Base-by-base conservation (phyloP, 139 green algal genomes). In the Coelastrella sp. region DNA sequence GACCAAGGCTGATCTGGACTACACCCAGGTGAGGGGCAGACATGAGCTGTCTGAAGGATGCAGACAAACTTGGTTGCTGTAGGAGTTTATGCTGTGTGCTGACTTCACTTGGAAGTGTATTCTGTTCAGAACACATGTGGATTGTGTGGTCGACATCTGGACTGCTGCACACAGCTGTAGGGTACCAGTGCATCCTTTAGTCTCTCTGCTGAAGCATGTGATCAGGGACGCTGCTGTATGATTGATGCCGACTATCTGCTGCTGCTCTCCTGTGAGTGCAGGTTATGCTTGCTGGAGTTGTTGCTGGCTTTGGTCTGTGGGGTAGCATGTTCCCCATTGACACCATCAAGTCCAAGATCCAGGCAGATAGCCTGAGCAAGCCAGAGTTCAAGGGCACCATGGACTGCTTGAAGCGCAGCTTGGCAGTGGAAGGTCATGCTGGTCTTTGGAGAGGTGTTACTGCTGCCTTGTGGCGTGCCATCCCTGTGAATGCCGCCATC, bases 291-390 rank as follows among this genome's bases (percentile, higher is more conserved):
- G 78, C 78, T 62, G 78, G 78, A 63, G 78, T 90, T 48, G 69
- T 88, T 45, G 88, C 88, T 27, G 88, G 88, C 59, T 91, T 91
- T 74, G 88, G 88, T 13, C 81, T 91, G 88, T 91, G 88, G 88
- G 88, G 88, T 64, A 85, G 67, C 75, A 91, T 91, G 88, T 91
- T 91, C 85, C 88, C 88, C 66, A 91, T 91, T 50, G 88, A 91
- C 88, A 91, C 88, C 66, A 84, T 91, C 85, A 91, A 91, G 84
- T 89, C 85, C 41, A 91, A 91, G 81, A 62, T 91, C 74, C 88
- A 91, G 84, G 86, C 86, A 35, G 86, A 91, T 67, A 80, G 48
- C 8, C 69, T 91, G 11, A 62, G 59, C 75, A 89, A 89, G 66
- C 88, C 88, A 5, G 45, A 88, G 75, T 91, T 89, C 85, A 89